Percentiles rank a stretch among this genome's conserved stretches.
These are phyloP conservation scores for Aphanomyces stellatus DNA, from an alignment of 352 stramenopile genomes.

Conservation along the genomic window DNA sequence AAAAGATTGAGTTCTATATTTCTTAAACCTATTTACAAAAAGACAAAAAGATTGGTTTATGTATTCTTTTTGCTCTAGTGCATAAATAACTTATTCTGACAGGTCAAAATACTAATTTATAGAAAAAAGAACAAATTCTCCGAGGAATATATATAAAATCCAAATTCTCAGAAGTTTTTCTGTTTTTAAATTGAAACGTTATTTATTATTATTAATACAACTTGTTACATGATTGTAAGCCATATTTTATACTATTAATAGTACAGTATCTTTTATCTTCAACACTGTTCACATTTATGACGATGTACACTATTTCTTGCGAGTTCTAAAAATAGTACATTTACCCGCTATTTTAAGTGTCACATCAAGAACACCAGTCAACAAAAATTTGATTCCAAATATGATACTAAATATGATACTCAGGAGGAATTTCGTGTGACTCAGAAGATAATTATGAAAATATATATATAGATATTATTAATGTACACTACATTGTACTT, in stretches of 20 bases:
- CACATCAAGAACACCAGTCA: background rate
- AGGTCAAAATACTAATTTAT: background rate
- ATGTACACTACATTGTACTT: constrained; percentile 2
- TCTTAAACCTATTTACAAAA: no score
- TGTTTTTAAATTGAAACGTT: background rate
- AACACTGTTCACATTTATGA: background rate
- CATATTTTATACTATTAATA: background rate
- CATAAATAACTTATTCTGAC: background rate
- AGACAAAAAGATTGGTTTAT: no score
- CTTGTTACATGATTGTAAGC: background rate
- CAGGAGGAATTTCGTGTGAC: background rate
- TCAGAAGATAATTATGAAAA: constrained; percentile 10
- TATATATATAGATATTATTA: background rate
- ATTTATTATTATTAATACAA: background rate
- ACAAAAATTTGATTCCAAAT: no score
- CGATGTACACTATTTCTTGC: background rate
- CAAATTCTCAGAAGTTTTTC: background rate
- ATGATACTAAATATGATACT: background rate
- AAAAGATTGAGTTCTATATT: no score
- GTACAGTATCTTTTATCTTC: background rate
- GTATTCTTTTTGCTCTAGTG: background rate
- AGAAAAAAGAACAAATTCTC: background rate
- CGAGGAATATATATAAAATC: background rate
- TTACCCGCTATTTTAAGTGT: constrained; percentile 1
- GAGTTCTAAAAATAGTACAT: background rate